Conservation (phyloP, 2,329 filamentous ascomycete genomes). For the Chalaropsis thielavioides region DNA sequence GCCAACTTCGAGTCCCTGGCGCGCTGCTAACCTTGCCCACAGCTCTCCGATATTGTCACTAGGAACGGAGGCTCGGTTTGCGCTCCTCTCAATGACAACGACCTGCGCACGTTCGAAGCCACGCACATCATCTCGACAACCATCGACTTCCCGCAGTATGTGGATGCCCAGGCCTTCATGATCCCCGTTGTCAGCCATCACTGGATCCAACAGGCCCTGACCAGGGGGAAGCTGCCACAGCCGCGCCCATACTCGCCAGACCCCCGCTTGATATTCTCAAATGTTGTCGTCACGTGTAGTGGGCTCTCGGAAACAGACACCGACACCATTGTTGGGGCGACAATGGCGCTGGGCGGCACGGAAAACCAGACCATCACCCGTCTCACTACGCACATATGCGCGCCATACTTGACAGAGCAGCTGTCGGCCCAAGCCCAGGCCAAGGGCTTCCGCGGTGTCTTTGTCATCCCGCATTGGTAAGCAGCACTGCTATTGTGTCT, state of each 20-base stretch:
- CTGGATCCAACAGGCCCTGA: slow-evolving; percentile 63
- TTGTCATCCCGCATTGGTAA: slow-evolving; percentile 87
- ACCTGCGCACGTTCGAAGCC: slow-evolving; percentile 33
- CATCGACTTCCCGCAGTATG: slow-evolving; percentile 83
- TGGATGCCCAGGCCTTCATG: slow-evolving; percentile 57
- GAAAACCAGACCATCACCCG: slow-evolving; percentile 58
- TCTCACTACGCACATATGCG: slow-evolving; percentile 76
- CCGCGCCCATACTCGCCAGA: slow-evolving; percentile 81
- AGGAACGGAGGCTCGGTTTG: slow-evolving; percentile 38
- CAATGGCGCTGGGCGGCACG: slow-evolving; percentile 75
- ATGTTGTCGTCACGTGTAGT: slow-evolving; percentile 67
- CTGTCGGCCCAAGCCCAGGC: slow-evolving; percentile 49
- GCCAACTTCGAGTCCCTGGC: background rate
- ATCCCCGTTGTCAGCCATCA: slow-evolving; percentile 69
- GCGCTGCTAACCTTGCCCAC: background rate
- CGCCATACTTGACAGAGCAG: slow-evolving; percentile 58
- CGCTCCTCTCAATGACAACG: slow-evolving; percentile 34
- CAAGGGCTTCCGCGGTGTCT: slow-evolving; percentile 58
- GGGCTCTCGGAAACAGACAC: slow-evolving; percentile 76
- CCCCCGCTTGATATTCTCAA: slow-evolving; percentile 75
- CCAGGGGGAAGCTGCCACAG: slow-evolving; percentile 56
- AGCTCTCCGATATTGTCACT: slow-evolving; percentile 32
- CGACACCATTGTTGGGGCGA: slow-evolving; percentile 81
- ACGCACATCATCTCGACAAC: slow-evolving; percentile 53
- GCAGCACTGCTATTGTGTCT: slow-evolving; percentile 19